Conservation (phyloP, 2,329 filamentous ascomycete genomes). For the Calonectria pseudoreteaudii region DNA sequence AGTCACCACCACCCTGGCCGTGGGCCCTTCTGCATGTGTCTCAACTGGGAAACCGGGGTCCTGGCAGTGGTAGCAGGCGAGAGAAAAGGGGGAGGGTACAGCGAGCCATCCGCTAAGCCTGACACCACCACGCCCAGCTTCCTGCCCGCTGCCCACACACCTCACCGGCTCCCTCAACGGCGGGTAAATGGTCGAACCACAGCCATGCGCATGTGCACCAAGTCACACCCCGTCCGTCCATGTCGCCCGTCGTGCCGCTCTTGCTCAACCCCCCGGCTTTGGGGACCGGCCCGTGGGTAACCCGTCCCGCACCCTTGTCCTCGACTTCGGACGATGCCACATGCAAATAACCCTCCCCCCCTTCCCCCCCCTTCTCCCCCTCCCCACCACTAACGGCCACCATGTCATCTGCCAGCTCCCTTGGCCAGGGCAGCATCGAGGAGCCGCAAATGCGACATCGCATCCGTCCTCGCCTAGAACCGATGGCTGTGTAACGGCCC, state of each 20-base stretch:
- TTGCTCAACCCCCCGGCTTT: neutral
- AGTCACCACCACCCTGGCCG: conserved; percentile 2
- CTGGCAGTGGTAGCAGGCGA: neutral
- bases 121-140: neutral
- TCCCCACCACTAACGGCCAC: neutral
- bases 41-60: conserved; percentile 17
- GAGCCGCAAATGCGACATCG: conserved; percentile 9
- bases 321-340: neutral
- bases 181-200: conserved; percentile 9
- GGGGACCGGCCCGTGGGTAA: conserved; percentile 20
- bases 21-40: conserved; percentile 3
- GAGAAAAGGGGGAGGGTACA: neutral
- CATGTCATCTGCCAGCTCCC: conserved; percentile 5
- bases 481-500: conserved; percentile 5
- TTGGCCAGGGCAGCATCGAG: conserved; percentile 8
- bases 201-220: conserved; percentile 9
- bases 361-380: too few species aligned
- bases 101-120: neutral
- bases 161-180: neutral
- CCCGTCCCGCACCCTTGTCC: conserved; percentile 12
- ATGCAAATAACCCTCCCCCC: conserved; percentile 15
- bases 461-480: conserved; percentile 6
- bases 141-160: neutral
- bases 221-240: neutral
- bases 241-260: neutral